phyloP scores from a whole-genome alignment of 2,329 filamentous ascomycete species.

The Trichoderma asperellum region DNA sequence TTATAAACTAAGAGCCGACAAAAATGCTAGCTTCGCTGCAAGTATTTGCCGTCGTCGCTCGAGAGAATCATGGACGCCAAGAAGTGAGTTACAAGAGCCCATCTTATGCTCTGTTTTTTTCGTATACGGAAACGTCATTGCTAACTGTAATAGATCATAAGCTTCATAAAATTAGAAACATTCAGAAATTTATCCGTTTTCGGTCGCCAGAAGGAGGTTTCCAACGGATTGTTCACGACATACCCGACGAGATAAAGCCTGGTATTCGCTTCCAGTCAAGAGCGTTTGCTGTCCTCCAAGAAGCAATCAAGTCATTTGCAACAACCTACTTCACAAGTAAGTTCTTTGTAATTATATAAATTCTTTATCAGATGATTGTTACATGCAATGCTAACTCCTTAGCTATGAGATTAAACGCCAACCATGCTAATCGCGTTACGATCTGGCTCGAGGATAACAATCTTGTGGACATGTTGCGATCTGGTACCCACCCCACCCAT shows the following conservation, averaged over 20 bases:
- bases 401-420: neutral
- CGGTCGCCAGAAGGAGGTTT: neutral
- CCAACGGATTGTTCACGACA: neutral
- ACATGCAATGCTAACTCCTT: neutral
- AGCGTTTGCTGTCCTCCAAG: neutral
- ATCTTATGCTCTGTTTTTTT: neutral
- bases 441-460: neutral
- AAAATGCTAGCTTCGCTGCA: neutral
- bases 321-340: neutral
- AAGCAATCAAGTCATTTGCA: neutral
- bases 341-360: neutral
- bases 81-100: neutral
- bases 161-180: neutral
- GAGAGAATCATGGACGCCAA: neutral
- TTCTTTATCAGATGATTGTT: neutral
- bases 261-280: neutral
- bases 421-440: neutral
- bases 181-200: neutral
- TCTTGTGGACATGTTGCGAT: neutral
- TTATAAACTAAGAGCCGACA: neutral
- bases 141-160: neutral
- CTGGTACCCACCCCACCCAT: neutral
- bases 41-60: neutral
- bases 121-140: neutral
- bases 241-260: neutral